Base-by-base conservation (phyloP, 1,139 yeast species). In the Fermentozyma sake region DNA sequence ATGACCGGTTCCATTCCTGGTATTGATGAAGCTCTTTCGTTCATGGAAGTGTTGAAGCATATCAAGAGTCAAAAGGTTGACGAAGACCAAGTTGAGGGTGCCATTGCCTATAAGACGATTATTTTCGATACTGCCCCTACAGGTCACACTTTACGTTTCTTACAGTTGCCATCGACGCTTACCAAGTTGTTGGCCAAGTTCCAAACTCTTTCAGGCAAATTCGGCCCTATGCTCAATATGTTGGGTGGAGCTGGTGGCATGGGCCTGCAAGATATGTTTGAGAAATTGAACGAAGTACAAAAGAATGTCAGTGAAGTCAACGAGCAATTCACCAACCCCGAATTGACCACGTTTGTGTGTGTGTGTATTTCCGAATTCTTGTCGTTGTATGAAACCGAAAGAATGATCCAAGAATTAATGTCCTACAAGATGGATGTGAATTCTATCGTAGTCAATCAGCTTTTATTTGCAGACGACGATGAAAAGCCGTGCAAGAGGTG, bases 121-220 rank as follows among this genome's bases (percentile, higher is more conserved):
- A 86, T 91, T 41, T 91, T 91, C 49, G 98, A 91, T 55, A 91
- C 98, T 13, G 98, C 98, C 0, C 98, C 98, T 42, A 91, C 98
- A 0, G 98, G 98, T 21, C 98, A 91, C 59, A 91, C 98, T 2
- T 69, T 91, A 44, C 76, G 98, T 50, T 91, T 91, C 61, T 69
- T 91, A 52, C 96, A 89, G 58, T 75, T 91, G 48, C 98, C 98
- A 17, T 74, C 93, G 12, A 89, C 96, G 4, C 66, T 91, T 38
- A 93, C 87, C 46, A 86, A 86, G 56, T 72, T 94, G 20, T 68
- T 91, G 44, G 79, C 83, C 29, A 91, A 91, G 52, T 79, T 91
- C 54, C 79, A 87, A 46, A 94, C 85, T 44, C 72, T 91, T 33
- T 79, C 93, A 18, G 83, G 91, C 9, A 76, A 76, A 48, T 75